These are phyloP conservation scores for Tylopilus balloui DNA, from an alignment of 768 basidiomycete species.

Conservation along the genomic window DNA sequence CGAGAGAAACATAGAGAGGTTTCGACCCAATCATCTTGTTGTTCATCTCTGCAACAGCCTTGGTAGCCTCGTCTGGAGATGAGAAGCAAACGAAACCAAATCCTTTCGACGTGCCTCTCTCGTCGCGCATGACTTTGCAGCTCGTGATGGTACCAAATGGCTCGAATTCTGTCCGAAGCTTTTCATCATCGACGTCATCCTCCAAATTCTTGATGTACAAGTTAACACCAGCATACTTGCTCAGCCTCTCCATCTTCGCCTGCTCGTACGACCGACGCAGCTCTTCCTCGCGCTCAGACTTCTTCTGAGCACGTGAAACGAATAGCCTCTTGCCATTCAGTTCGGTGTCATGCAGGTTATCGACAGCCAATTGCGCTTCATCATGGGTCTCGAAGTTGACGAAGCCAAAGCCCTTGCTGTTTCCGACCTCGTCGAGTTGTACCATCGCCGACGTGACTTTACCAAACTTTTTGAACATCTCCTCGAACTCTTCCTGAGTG, in stretches of 20 bases:
- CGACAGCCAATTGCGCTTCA: slow-evolving; percentile 86
- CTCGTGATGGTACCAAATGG: slow-evolving; percentile 96
- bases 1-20: slow-evolving; percentile 97
- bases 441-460: slow-evolving; percentile 85
- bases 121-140: slow-evolving; percentile 99
- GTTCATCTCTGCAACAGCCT: slow-evolving; percentile 99
- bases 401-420: slow-evolving; percentile 96
- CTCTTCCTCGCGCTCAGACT: slow-evolving; percentile 97
- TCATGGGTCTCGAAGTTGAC: slow-evolving; percentile 96
- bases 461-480: slow-evolving; percentile 75
- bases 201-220: slow-evolving; percentile 99
- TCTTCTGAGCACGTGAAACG: slow-evolving; percentile 96
- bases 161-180: slow-evolving; percentile 94
- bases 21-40: slow-evolving; percentile 99
- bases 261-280: slow-evolving; percentile 89
- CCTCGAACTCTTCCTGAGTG: slow-evolving; percentile 80
- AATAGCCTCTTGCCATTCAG: slow-evolving; percentile 85
- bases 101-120: slow-evolving; percentile 87
- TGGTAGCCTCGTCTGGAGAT: slow-evolving; percentile 96
- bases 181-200: slow-evolving; percentile 96
- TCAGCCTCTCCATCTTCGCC: slow-evolving; percentile 94
- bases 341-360: slow-evolving; percentile 82
- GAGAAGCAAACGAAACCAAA: slow-evolving; percentile 99
- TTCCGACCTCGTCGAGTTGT: slow-evolving; percentile 80
- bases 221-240: slow-evolving; percentile 99